These are phyloP conservation scores for Diversispora epigaea DNA, from an alignment of 192 early-diverging fungal species.

Conservation along the genomic window DNA sequence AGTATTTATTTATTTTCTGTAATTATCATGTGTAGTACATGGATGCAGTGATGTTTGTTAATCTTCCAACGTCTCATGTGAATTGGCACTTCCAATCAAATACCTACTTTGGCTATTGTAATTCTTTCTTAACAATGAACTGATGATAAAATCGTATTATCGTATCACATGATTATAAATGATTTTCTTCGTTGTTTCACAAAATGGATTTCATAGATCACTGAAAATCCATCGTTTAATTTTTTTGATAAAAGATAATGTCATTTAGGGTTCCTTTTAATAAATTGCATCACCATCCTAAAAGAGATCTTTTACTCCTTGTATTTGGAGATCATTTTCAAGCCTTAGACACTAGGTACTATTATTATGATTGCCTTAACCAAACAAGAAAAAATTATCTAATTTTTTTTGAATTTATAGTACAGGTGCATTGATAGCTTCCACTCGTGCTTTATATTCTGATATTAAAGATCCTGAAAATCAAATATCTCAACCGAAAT, in stretches of 20 bases:
- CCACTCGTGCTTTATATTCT: conserved; percentile 10
- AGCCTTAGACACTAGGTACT: conserved; percentile 47
- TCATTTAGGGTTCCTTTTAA: conserved; percentile 43
- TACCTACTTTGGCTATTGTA: too few species aligned
- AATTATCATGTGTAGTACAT: too few species aligned
- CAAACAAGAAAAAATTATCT: not conserved
- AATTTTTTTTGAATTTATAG: conserved; percentile 7
- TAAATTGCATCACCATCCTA: conserved; percentile 47
- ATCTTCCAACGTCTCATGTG: too few species aligned
- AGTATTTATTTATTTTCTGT: too few species aligned
- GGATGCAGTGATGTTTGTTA: too few species aligned
- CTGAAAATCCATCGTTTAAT: not conserved
- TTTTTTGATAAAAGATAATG: conserved; percentile 22
- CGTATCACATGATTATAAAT: too few species aligned
- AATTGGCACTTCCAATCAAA: too few species aligned
- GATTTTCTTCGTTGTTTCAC: too few species aligned
- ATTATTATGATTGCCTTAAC: conserved; percentile 1
- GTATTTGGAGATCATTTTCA: conserved; percentile 54
- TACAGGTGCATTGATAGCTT: conserved; percentile 32
- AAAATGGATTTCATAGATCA: too few species aligned
- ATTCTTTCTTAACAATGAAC: too few species aligned
- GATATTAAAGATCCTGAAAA: conserved; percentile 32
- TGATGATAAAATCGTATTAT: too few species aligned
- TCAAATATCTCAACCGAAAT: conserved; percentile 31
- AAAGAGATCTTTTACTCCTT: conserved; percentile 46